Evolutionary conservation across 164 flowering plant species (phyloP), one percentile per base, ranked within the genome.

Genomic region (Umbellularia californica): DNA sequence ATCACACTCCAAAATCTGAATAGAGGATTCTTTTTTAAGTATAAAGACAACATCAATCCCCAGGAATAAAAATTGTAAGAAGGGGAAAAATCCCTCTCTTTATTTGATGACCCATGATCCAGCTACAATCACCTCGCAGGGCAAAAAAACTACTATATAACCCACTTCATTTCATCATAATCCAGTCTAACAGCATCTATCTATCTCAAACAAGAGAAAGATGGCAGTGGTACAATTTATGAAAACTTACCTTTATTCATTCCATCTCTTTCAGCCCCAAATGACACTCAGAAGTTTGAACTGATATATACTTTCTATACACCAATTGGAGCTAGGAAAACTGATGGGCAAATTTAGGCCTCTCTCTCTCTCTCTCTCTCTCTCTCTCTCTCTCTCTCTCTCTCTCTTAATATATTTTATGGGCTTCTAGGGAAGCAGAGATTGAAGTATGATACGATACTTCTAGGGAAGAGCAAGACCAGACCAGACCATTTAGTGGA

Each of bases 401-500:
- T 55, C 58, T 30, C 23, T 58, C 35, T 51, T 47, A 3, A 51
- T 64, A 41, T 41, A 41, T 68, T 66, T 24, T 4, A 64, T 64
- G 12, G 28, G 33, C 14, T n/a, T 6, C 47, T 24, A 64, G 28
- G 3, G 67, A 20, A 30, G 15, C 69, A 30, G 47, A 14, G 69
- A 33, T 25, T 24, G 17, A 30, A 20, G 69, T 28, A 30, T 55
- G 60, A 55, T 55, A 15, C 19, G 22, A 67, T 5, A 67, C 13
- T 6, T 14, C 30, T n/a, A 67, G n/a, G 69, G 15, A 14, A 5
- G 35, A 33, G 13, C 3, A 28, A 58, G 50, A 64, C 47, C 47
- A 41, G 77, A 63, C 12, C 35, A 28, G n/a, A 14, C n/a, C 50
- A 11, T 50, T 90, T 78, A 91, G 83, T 89, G 90, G 84, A 87